Evolutionary conservation across 768 basidiomycete species (phyloP).

Genomic region (Suillus subalutaceus): DNA sequence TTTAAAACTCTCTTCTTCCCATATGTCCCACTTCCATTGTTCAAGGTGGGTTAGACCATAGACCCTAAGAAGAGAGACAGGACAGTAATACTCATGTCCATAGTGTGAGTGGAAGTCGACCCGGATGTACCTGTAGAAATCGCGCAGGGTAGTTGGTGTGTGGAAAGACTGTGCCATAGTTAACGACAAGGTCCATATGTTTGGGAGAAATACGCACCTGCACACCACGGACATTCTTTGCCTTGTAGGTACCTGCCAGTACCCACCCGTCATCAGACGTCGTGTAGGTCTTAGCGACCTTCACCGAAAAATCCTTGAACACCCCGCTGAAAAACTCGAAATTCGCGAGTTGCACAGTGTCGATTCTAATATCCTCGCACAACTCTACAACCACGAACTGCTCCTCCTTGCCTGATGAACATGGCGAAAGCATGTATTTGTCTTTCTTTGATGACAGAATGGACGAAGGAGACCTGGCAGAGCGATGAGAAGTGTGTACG

Average conservation of each 20-base stretch:
- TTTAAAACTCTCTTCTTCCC: conserved; percentile 70
- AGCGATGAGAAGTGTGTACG: conserved; percentile 80
- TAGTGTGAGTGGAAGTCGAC: conserved; percentile 95
- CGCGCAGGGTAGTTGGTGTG: conserved; percentile 66
- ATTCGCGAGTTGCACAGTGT: conserved; percentile 94
- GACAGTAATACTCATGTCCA: conserved; percentile 95
- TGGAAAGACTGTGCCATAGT: conserved; percentile 65
- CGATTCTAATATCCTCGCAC: conserved; percentile 96
- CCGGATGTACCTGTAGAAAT: conserved; percentile 93
- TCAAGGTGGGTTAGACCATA: conserved; percentile 97
- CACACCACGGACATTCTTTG: conserved; percentile 89
- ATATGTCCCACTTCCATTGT: conserved; percentile 90
- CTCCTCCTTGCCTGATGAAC: conserved; percentile 49
- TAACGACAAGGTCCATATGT: conserved; percentile 4
- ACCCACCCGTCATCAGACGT: conserved; percentile 66
- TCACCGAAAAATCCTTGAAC: conserved; percentile 89
- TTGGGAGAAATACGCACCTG: conserved; percentile 59
- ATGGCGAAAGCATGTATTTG: conserved; percentile 96
- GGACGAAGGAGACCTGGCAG: conserved; percentile 79
- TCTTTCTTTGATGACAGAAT: conserved; percentile 91
- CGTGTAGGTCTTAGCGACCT: conserved; percentile 81
- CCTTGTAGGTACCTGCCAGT: conserved; percentile 74
- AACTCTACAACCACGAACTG: conserved; percentile 94
- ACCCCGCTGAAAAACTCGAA: conserved; percentile 98
- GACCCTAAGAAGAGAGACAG: conserved; percentile 87